Percentiles rank a stretch among this genome's conserved stretches.
These are phyloP conservation scores for Cornus kousa DNA, from an alignment of 148 eudicot genomes.

Conservation along the genomic window DNA sequence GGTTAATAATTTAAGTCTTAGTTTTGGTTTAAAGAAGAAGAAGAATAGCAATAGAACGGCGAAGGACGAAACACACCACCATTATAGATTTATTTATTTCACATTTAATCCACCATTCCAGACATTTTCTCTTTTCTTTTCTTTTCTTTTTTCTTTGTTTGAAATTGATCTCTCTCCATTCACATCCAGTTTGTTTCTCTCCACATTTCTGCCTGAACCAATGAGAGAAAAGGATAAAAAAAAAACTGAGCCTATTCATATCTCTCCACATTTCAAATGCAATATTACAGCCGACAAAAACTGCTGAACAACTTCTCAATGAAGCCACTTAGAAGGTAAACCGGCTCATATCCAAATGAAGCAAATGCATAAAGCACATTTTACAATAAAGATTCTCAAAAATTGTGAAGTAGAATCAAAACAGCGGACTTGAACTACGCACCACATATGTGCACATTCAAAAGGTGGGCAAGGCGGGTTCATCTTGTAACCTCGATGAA, in stretches of 20 bases:
- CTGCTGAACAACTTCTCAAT: not conserved
- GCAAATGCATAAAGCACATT: not conserved
- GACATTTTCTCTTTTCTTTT: not conserved
- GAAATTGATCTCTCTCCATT: not conserved
- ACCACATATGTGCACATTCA: slow-evolving; percentile 99
- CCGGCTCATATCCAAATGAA: not conserved
- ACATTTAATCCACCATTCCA: not conserved
- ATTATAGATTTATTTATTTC: not conserved
- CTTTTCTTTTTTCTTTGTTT: not conserved
- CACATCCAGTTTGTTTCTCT: not conserved
- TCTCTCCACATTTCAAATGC: not conserved
- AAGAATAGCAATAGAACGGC: not conserved
- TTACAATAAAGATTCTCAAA: not conserved
- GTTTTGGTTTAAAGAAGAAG: too few relatives aligned
- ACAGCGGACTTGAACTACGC: slow-evolving; percentile 22
- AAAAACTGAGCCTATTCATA: not conserved
- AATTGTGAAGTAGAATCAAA: not conserved
- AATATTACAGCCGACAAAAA: not conserved
- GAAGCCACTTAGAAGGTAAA: not conserved
- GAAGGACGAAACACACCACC: not conserved
- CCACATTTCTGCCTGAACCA: not conserved
- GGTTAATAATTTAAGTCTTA: not conserved
- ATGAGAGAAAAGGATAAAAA: not conserved
- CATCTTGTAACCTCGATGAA: slow-evolving; percentile 91
- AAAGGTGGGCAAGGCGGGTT: slow-evolving; percentile 94